phyloP scores from a whole-genome alignment of 139 green algal genomes.

The Monoraphidium neglectum region DNA sequence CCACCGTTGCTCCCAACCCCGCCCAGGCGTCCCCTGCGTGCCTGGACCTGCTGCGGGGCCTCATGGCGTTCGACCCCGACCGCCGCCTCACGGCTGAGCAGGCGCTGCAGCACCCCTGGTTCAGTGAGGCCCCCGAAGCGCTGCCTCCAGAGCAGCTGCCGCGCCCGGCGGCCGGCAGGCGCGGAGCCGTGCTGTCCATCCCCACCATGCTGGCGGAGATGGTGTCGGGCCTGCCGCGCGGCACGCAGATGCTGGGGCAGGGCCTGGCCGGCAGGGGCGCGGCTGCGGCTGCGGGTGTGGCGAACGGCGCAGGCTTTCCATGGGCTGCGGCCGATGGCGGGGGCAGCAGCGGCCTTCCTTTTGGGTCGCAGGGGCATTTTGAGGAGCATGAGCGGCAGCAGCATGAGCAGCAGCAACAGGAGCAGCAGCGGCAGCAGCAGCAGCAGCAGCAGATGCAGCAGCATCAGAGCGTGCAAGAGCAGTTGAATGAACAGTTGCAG shows the following conservation, averaged over 20 bases:
- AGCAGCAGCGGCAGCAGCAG: no score
- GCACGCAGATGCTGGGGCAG: neutral
- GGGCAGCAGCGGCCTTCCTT: no score
- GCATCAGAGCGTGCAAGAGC: no score
- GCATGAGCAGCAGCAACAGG: no score
- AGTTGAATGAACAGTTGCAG: no score
- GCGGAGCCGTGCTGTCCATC: neutral
- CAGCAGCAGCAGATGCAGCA: no score
- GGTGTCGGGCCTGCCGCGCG: neutral
- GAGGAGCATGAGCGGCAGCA: no score
- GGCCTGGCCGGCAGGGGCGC: no score
- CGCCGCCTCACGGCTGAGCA: conserved; percentile 48
- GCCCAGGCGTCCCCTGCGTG: conserved; percentile 3
- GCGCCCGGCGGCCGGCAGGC: neutral
- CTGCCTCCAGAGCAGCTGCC: conserved; percentile 47
- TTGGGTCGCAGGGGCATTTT: no score
- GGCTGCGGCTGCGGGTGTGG: no score
- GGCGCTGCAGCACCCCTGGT: conserved; percentile 77
- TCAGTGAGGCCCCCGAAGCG: conserved; percentile 49
- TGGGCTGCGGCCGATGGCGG: no score
- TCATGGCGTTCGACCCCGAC: conserved; percentile 30
- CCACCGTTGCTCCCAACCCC: neutral
- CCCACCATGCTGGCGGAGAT: neutral
- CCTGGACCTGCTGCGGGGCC: conserved; percentile 37
- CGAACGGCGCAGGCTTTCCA: no score